phyloP scores from a whole-genome alignment of 768 basidiomycete genomes.

The Thelephora ganbajun region DNA sequence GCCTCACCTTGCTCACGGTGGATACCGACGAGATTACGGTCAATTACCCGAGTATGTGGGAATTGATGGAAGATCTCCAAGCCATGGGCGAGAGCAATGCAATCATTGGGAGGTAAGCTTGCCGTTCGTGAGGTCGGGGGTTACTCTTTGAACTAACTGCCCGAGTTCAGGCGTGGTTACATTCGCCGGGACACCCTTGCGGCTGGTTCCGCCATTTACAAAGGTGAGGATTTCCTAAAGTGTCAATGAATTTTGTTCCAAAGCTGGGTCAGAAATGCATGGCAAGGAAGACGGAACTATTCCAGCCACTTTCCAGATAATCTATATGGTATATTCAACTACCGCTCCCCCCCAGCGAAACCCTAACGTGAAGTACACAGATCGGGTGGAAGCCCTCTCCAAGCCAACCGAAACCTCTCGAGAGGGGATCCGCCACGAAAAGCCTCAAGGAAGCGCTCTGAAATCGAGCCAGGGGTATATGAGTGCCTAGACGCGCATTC shows the following conservation, averaged over 20 bases:
- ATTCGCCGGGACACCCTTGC: constrained; percentile 77
- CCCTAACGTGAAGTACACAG: constrained; percentile 19
- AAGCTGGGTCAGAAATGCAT: constrained; percentile 51
- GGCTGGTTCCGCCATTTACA: constrained; percentile 88
- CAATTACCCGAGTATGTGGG: constrained; percentile 91
- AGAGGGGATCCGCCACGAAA: constrained; percentile 45
- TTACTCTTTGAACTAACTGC: not conserved
- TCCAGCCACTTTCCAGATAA: constrained; percentile 92
- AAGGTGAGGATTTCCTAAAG: constrained; percentile 35
- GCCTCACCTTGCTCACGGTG: constrained; percentile 87
- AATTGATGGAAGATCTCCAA: constrained; percentile 83
- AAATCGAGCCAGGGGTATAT: constrained; percentile 2
- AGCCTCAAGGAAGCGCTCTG: constrained; percentile 49
- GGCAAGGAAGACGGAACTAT: constrained; percentile 72
- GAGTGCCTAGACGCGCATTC: not conserved
- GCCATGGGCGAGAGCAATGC: constrained; percentile 97
- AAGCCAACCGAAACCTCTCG: constrained; percentile 50
- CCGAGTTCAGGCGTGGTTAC: constrained; percentile 36
- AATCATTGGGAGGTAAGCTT: constrained; percentile 59
- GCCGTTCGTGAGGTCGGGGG: not conserved
- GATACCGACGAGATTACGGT: constrained; percentile 90
- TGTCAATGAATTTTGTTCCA: not conserved
- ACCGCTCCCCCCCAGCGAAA: not conserved
- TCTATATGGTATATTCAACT: constrained; percentile 62
- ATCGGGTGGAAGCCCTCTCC: constrained; percentile 77